A percentile compares a stretch with the other conserved stretches of the same genome.
phyloP scores from a whole-genome alignment of 148 eudicot genomes.

The Tetragonia tetragonoides region DNA sequence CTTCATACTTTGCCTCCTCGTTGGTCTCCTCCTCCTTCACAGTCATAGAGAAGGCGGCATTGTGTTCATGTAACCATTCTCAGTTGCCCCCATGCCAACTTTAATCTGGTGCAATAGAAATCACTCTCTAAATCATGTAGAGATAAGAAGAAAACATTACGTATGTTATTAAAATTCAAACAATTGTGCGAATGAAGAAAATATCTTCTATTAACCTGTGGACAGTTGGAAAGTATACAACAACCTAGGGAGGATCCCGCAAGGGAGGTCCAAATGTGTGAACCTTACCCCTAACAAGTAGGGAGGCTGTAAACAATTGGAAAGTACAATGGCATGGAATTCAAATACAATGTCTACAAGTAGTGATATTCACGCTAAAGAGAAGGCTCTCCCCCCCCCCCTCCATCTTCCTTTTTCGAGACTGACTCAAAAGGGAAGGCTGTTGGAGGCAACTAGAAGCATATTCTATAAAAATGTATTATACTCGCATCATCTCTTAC shows the following conservation, averaged over 20 bases:
- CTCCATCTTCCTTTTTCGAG: not conserved
- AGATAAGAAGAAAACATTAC: not conserved
- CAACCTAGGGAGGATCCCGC: too few species aligned
- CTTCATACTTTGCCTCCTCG: not conserved
- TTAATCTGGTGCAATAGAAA: not conserved
- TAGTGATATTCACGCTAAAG: not conserved
- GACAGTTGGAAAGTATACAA: not conserved
- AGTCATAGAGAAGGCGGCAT: not conserved
- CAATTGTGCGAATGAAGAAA: not conserved
- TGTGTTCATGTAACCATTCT: too few species aligned
- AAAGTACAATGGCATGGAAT: not conserved
- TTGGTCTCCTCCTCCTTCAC: not conserved
- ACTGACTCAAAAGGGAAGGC: not conserved
- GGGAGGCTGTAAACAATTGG: not conserved
- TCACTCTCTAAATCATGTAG: not conserved
- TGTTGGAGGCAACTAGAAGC: constrained; percentile 9
- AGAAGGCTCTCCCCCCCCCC: not conserved
- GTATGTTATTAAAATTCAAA: not conserved
- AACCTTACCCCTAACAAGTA: too few species aligned
- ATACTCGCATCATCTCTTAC: constrained; percentile 7
- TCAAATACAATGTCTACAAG: constrained; percentile 8
- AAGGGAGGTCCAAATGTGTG: too few species aligned
- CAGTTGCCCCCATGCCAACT: not conserved
- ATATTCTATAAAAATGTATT: constrained; percentile 1
- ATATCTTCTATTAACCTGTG: not conserved